Evolutionary conservation across 768 basidiomycete genomes (phyloP).

Genomic region (Tulasnella sp.): DNA sequence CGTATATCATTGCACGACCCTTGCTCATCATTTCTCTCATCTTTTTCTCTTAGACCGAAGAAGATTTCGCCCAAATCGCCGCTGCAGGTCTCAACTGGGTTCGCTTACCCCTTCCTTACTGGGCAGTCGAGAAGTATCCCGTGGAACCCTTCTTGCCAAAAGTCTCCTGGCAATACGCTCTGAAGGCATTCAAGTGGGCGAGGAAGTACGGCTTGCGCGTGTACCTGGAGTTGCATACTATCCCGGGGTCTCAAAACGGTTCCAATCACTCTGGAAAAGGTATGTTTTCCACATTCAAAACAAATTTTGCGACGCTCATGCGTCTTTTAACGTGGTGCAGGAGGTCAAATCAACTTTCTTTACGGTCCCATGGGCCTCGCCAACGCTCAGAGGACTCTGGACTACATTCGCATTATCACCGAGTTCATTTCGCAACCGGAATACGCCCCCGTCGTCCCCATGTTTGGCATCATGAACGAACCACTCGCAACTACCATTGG

Average conservation of each 20-base stretch:
- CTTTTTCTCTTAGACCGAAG: slow-evolving; percentile 62
- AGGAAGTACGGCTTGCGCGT: slow-evolving; percentile 95
- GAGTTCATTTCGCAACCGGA: slow-evolving; percentile 64
- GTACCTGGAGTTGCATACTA: slow-evolving; percentile 69
- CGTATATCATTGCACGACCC: slow-evolving; percentile 3
- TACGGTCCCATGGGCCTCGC: slow-evolving; percentile 92
- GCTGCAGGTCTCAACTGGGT: slow-evolving; percentile 91
- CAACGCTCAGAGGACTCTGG: slow-evolving; percentile 86
- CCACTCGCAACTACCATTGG: slow-evolving; percentile 46
- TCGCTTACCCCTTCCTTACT: slow-evolving; percentile 84
- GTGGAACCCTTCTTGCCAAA: slow-evolving; percentile 83
- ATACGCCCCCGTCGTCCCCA: slow-evolving; percentile 74
- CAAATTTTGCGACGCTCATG: background rate
- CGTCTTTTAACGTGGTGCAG: background rate
- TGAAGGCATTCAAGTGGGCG: slow-evolving; percentile 91
- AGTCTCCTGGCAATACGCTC: slow-evolving; percentile 83
- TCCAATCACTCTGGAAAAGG: slow-evolving; percentile 90
- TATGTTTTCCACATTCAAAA: background rate
- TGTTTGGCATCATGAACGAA: slow-evolving; percentile 90
- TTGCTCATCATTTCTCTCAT: background rate
- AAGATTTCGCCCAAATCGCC: slow-evolving; percentile 92
- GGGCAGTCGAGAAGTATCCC: slow-evolving; percentile 79
- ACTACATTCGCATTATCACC: slow-evolving; percentile 81
- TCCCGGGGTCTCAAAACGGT: slow-evolving; percentile 68
- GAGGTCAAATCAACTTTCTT: slow-evolving; percentile 73